phyloP scores from a whole-genome alignment of 75 land plant genomes.

The Ceratopteris richardii region DNA sequence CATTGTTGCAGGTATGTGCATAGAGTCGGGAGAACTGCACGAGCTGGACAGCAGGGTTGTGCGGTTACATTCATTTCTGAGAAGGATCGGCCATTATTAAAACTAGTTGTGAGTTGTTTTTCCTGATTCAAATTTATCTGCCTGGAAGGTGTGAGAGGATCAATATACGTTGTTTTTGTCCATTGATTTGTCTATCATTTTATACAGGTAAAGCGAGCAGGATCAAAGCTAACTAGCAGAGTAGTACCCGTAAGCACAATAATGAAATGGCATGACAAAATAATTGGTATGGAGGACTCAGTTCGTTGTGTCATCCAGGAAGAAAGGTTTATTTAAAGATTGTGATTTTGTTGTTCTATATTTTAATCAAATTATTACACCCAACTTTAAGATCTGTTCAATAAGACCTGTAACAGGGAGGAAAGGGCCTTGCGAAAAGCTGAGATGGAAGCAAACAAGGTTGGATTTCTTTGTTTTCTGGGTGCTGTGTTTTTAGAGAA shows the following conservation, averaged over 20 bases:
- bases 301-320: slow-evolving; percentile 61
- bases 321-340: slow-evolving; percentile 47
- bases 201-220: slow-evolving; percentile 66
- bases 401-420: slow-evolving; percentile 53
- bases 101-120: slow-evolving; percentile 57
- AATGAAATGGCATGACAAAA: slow-evolving; percentile 58
- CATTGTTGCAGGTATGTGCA: slow-evolving; percentile 95
- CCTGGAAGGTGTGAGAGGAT: no score
- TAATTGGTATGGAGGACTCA: slow-evolving; percentile 84
- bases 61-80: slow-evolving; percentile 95
- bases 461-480: slow-evolving; percentile 4
- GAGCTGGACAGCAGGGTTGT: slow-evolving; percentile 93
- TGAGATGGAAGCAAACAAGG: slow-evolving; percentile 98
- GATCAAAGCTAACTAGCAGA: slow-evolving; percentile 69
- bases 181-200: no score
- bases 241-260: slow-evolving; percentile 71
- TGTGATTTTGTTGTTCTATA: not conserved
- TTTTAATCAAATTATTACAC: no score
- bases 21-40: slow-evolving; percentile 95
- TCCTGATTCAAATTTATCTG: no score
- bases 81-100: slow-evolving; percentile 70
- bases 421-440: slow-evolving; percentile 85
- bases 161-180: no score
- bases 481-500: no score
- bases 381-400: no score